Evolutionary conservation across 78 protist species (phyloP).

Genomic region (Chrysochromulina parva): DNA sequence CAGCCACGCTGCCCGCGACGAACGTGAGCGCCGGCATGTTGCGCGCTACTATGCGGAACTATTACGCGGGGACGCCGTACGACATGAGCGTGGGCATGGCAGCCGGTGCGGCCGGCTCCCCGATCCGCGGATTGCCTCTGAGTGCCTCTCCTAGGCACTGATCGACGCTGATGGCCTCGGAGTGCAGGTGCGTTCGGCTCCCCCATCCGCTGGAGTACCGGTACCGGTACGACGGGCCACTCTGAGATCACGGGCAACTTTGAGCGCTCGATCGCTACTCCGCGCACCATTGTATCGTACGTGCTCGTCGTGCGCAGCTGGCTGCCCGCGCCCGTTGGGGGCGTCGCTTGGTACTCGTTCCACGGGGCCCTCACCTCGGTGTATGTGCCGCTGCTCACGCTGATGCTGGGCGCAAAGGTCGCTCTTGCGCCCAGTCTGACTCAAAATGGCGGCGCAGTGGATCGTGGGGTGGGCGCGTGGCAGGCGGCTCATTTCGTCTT

Average conservation of each 20-base stretch:
- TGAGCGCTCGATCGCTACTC: slow-evolving; percentile 56
- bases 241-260: background rate
- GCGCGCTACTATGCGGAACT: slow-evolving; percentile 3
- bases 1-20: slow-evolving; percentile 19
- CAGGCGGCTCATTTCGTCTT: background rate
- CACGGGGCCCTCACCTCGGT: slow-evolving; percentile 42
- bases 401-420: no score
- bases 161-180: no score
- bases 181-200: no score
- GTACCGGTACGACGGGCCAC: no score
- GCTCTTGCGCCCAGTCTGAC: background rate
- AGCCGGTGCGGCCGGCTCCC: no score
- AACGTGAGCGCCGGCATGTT: background rate
- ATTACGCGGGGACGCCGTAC: slow-evolving; percentile 41
- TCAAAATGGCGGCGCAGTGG: background rate
- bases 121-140: no score
- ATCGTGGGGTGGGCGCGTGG: background rate
- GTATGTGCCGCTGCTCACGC: slow-evolving; percentile 34
- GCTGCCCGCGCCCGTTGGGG: slow-evolving; percentile 47
- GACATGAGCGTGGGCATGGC: slow-evolving; percentile 47
- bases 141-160: no score
- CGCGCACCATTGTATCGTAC: slow-evolving; percentile 42
- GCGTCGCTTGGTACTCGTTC: slow-evolving; percentile 43
- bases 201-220: slow-evolving; percentile 42
- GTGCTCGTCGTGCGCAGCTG: background rate